Evolutionary conservation across 1,284 basidiomycete genomes (phyloP), one percentile per base, ranked within the genome.

Genomic region (Anthracocystis walkeri): DNA sequence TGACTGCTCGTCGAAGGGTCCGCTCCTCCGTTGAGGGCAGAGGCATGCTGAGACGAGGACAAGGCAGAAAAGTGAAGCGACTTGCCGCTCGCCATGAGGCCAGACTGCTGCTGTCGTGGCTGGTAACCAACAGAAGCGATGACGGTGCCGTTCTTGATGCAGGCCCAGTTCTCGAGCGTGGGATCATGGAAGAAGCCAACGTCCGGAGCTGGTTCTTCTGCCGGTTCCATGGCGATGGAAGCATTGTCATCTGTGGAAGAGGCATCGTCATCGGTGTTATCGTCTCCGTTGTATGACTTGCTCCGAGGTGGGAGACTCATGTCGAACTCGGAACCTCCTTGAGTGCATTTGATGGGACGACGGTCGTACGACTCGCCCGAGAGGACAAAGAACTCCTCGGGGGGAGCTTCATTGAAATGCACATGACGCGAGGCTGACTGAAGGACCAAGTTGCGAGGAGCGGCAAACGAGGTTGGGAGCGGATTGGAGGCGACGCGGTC

Each of bases 291-390:
- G 58, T 75, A 67, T 7, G 67, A 75, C 3, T 63, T 58, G 41
- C 46, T 52, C 7, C 76, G 67, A 10, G 75, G 68, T 4, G 77
- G 77, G 2, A 81, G 58, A 49, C 79, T 78, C 61, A 81, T 74
- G 61, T 81, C 79, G 35, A 75, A 75, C 21, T 62, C 72, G 42
- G 74, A 77, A 8, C 79, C 79, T 18, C 71, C 75, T 31, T 73
- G 75, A 2, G 79, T 81, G 58, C 77, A 79, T 44, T 81, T 75
- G 66, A 81, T 81, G 29, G 78, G 75, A 40, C 65, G 56, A 25
- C 79, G 79, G 54, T 81, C 79, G 58, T 81, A 81, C 27, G 65
- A 65, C 12, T 60, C 62, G 48, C 78, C 64, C 7, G 70, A 75
- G 21, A 75, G 71, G 2, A 76, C 78, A 33, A 44, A 68, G 44